These are phyloP conservation scores for Trichaptum fuscoviolaceum DNA, from an alignment of 768 basidiomycete species.

Conservation along the genomic window DNA sequence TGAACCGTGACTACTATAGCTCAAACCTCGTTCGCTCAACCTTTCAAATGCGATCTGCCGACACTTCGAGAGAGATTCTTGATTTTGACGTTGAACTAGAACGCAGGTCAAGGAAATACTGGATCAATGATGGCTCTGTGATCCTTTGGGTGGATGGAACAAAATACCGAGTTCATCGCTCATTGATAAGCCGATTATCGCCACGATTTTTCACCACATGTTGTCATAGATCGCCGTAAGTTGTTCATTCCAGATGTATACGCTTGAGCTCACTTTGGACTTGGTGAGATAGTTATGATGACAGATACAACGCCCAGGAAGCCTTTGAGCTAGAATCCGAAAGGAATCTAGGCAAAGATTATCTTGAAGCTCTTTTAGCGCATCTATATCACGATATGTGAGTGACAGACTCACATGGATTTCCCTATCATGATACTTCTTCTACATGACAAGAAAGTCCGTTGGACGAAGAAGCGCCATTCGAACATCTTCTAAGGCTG, in stretches of 20 bases:
- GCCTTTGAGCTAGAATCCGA: not conserved
- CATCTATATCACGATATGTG: slow-evolving; percentile 12
- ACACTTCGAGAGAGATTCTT: not conserved
- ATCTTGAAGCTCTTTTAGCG: slow-evolving; percentile 10
- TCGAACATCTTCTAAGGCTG: not conserved
- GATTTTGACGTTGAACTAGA: not conserved
- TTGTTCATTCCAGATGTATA: not conserved
- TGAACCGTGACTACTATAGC: no score
- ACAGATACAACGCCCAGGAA: not conserved
- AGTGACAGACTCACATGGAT: not conserved
- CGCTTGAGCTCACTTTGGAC: not conserved
- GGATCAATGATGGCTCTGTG: not conserved
- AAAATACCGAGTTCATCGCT: not conserved
- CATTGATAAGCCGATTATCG: not conserved
- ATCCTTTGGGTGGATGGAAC: not conserved
- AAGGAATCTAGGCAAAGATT: not conserved
- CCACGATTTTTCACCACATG: not conserved
- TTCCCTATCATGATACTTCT: slow-evolving; percentile 7
- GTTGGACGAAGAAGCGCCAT: slow-evolving; percentile 9
- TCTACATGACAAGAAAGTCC: slow-evolving; percentile 8
- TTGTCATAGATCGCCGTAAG: not conserved
- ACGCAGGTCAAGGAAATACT: not conserved
- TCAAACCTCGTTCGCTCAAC: not conserved
- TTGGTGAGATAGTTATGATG: not conserved
- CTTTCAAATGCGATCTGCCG: not conserved